A percentile compares a stretch with the other conserved stretches of the same genome.
Evolutionary conservation across 2,329 filamentous ascomycete genomes (phyloP).

Genomic region (Pseudocercospora fuligena): DNA sequence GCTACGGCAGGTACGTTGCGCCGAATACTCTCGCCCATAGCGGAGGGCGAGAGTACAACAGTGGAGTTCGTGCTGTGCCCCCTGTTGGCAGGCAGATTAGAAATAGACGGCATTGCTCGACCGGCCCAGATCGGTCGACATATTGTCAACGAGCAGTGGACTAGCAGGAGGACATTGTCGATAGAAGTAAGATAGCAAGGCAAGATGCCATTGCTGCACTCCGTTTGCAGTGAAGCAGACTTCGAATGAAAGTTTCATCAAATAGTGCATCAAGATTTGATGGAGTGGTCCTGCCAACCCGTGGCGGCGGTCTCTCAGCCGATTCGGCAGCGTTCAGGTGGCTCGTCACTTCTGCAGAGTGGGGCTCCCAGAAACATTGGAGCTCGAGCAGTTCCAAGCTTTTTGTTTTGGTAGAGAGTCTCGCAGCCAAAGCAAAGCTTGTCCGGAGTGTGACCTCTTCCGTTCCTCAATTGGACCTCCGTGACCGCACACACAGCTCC

Average conservation of each 20-base stretch:
- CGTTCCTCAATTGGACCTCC: not conserved
- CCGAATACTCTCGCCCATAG: constrained; percentile 26
- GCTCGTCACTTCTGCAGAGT: not conserved
- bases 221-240: not conserved
- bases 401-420: not conserved
- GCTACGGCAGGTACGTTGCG: constrained; percentile 30
- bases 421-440: not conserved
- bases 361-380: not conserved
- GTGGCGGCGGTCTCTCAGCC: not conserved
- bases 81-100: constrained; percentile 28
- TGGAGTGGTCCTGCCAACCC: not conserved
- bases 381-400: not conserved
- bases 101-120: constrained; percentile 24
- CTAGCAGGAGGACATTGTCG: constrained; percentile 3
- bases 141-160: constrained; percentile 2
- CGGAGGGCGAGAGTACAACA: constrained; percentile 14
- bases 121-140: constrained; percentile 21
- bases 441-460: not conserved
- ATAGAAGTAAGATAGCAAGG: constrained; percentile 1
- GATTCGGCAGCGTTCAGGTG: not conserved
- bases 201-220: too few species aligned
- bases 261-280: not conserved
- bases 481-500: constrained; percentile 2
- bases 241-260: not conserved
- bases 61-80: constrained; percentile 34